These are phyloP conservation scores for Colletotrichum somersetense DNA, from an alignment of 2,329 filamentous ascomycete genomes.

Conservation along the genomic window DNA sequence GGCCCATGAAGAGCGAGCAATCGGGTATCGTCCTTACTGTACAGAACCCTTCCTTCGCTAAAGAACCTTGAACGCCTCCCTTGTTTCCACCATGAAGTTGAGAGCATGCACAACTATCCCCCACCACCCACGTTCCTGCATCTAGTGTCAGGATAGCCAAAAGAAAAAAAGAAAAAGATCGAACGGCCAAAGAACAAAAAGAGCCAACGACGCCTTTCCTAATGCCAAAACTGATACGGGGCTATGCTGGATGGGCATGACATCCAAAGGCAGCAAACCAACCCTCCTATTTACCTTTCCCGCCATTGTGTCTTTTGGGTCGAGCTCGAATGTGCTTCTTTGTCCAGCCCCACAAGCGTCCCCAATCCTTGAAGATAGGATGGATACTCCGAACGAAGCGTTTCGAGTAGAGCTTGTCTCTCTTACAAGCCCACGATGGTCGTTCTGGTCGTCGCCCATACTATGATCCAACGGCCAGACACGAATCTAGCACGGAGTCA, in stretches of 20 bases:
- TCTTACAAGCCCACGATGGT: slow-evolving; percentile 11
- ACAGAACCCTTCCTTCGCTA: slow-evolving; percentile 36
- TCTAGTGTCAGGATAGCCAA: slow-evolving; percentile 7
- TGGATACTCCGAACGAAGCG: slow-evolving; percentile 25
- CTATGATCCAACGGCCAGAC: slow-evolving; percentile 60
- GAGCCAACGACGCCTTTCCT: slow-evolving; percentile 35
- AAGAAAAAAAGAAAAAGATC: neutral
- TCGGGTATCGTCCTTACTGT: slow-evolving; percentile 42
- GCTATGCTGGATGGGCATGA: slow-evolving; percentile 10
- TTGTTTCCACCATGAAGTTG: slow-evolving; percentile 8
- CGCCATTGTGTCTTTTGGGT: neutral
- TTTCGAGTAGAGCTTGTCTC: slow-evolving; percentile 29
- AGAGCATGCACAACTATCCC: slow-evolving; percentile 12
- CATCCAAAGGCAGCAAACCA: slow-evolving; percentile 2
- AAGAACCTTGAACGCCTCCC: slow-evolving; percentile 36
- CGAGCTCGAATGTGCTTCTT: neutral
- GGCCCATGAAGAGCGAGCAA: slow-evolving; percentile 34
- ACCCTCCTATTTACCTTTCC: slow-evolving; percentile 2
- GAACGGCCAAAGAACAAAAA: slow-evolving; percentile 4
- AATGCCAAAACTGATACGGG: slow-evolving; percentile 34
- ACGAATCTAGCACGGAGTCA: slow-evolving; percentile 69
- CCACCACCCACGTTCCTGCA: neutral
- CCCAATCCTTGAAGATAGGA: slow-evolving; percentile 30
- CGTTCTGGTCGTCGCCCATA: slow-evolving; percentile 20
- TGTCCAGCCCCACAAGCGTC: slow-evolving; percentile 31